Evolutionary conservation across 1,139 yeast species (phyloP).

Genomic region (Arxiozyma heterogenica): DNA sequence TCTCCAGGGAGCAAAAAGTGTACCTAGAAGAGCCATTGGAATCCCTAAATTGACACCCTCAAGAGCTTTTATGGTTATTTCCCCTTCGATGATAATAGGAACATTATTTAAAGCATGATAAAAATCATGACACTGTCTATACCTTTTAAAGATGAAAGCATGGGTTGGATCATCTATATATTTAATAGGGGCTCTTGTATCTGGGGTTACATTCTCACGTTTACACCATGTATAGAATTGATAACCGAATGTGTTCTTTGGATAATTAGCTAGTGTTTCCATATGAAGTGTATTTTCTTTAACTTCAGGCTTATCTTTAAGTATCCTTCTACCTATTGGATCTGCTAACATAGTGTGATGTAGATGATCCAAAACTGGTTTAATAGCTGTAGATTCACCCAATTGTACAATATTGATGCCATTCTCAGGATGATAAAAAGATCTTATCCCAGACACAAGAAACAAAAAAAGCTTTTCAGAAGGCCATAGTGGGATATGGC

Average conservation of each 20-base stretch:
- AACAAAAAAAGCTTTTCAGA: constrained; percentile 60
- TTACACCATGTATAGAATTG: constrained; percentile 76
- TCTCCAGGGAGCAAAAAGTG: constrained; percentile 75
- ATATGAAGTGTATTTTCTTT: constrained; percentile 63
- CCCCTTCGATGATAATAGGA: constrained; percentile 92
- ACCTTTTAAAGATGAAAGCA: constrained; percentile 85
- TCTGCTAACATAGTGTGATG: constrained; percentile 69
- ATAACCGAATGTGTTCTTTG: constrained; percentile 68
- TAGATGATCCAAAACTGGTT: constrained; percentile 51
- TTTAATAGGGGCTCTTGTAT: constrained; percentile 79
- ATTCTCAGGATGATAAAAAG: constrained; percentile 69
- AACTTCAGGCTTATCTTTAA: constrained; percentile 74
- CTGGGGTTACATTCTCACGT: constrained; percentile 86
- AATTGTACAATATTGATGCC: constrained; percentile 66
- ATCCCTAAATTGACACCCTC: constrained; percentile 90
- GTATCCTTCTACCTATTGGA: constrained; percentile 64
- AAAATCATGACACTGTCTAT: constrained; percentile 94
- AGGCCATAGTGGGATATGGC: constrained; percentile 66
- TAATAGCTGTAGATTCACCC: constrained; percentile 85
- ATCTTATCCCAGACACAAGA: constrained; percentile 71
- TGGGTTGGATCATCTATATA: constrained; percentile 84
- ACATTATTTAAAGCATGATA: constrained; percentile 87
- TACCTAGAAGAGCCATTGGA: constrained; percentile 94
- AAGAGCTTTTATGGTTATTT: constrained; percentile 82
- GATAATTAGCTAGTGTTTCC: constrained; percentile 49